Base-by-base conservation (phyloP, 352 stramenopile genomes). In the Blastocystis hominis region DNA sequence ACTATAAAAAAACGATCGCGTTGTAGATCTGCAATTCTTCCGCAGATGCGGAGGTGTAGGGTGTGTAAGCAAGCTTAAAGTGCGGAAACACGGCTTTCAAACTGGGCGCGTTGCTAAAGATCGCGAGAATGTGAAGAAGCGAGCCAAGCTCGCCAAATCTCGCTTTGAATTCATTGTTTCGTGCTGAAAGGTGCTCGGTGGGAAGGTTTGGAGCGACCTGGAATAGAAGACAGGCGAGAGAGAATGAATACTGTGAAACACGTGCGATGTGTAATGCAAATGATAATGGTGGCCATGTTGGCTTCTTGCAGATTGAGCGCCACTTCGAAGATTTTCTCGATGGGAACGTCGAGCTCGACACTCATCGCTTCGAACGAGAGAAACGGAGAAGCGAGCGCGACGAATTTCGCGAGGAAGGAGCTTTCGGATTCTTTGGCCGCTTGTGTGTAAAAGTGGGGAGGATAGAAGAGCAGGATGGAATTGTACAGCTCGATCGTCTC, bases 31-130 rank as follows among this genome's bases (percentile, higher is more conserved):
- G 55, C 2, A 20, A 38, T n/a, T 38, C 30, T 34, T 80, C 70
- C 13, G 50, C 46, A 30, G 70, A 24, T 40, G 36, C 36, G 15
- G 50, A 36, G 13, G 50, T 59, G 3, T 54, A 77, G 3, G 72
- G 55, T 17, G 72, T 40, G 44, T 40, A 84, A 34, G 53, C 34
- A 20, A 69, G 47, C 17, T 68, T 66, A 53, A 68, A 44, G 4
- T 84, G 72, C 2, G 72, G 34, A 46, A 84, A 84, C 2, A 84
- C 72, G 20, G 46, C 15, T 40, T 84, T 53, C 0, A 84, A 46
- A 10, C 44, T 54, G n/a, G 72, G 72, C 7, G 55, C 56, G 56
- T 84, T 84, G 72, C 72, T 84, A 53, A 84, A 84, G 50, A 84
- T 17, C 2, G 72, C 72, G 36, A 84, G 72, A 20, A 84, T 50